Evolutionary conservation across 208 protist species (phyloP).

Genomic region (Angomonas ambiguus): DNA sequence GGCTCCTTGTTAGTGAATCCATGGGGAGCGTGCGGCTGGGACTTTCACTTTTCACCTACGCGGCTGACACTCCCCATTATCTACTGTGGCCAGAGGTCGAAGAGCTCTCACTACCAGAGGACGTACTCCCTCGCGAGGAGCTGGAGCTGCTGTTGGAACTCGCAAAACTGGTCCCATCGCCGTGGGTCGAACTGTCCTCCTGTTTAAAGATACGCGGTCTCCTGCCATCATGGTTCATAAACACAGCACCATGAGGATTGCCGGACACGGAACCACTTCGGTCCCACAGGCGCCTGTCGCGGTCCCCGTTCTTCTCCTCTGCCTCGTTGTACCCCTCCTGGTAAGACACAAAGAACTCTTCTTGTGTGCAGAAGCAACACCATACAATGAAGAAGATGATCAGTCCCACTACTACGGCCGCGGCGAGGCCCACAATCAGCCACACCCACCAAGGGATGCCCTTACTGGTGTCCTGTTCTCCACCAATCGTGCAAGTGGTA

Average conservation of each 20-base stretch:
- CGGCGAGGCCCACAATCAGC: constrained; percentile 1
- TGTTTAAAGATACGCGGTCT: neutral
- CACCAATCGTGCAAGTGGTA: too few species aligned
- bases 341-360: neutral
- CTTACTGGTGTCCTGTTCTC: neutral
- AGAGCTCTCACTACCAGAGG: too few species aligned
- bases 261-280: neutral
- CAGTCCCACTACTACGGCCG: neutral
- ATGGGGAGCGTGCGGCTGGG: too few species aligned
- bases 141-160: neutral
- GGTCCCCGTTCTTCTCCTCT: neutral
- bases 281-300: neutral
- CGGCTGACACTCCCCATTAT: too few species aligned
- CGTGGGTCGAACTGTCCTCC: neutral
- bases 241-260: neutral
- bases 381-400: neutral
- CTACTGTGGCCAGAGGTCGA: too few species aligned
- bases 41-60: too few species aligned
- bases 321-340: neutral
- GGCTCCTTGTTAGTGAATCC: too few species aligned
- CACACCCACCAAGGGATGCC: constrained; percentile 3
- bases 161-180: neutral
- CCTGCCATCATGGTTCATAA: neutral
- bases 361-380: neutral
- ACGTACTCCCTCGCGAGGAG: neutral